Evolutionary conservation across 352 stramenopile genomes (phyloP), one percentile per base, ranked within the genome.

Genomic region (Discostella stelligera): DNA sequence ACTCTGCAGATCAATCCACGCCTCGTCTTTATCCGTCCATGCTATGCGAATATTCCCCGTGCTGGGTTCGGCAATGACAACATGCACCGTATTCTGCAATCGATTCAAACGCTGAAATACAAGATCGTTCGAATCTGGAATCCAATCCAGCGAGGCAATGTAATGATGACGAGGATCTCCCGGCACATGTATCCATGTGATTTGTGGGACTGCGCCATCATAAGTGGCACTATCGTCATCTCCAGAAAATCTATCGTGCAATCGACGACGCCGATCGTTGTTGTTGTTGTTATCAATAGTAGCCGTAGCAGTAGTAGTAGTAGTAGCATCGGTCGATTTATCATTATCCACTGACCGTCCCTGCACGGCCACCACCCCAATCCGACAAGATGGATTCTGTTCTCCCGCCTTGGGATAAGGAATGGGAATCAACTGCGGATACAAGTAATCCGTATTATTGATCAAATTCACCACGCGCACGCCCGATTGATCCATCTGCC

Each of bases 131-230:
- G 63, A 70, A 11, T 49, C 56, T 18, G 71, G 71, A 63, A 80
- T 80, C 71, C 71, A 80, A 64, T 80, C 71, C 25, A 80, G 66
- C 6, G 64, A 74, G 0, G 71, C 65, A 71, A 80, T 80, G 44
- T 80, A 80, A 74, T 80, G 71, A 80, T 80, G 71, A 53, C 71
- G 66, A 52, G 64, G 49, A 66, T 80, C 71, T 37, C 71, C 71
- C 9, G 71, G 65, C 16, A 80, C 52, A 74, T 74, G 50, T 37
- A 80, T 74, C 71, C 71, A 80, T 14, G 37, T 80, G 63, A 80
- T 71, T 55, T 30, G 32, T 3, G 71, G 64, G 11, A 44, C 37
- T 14, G 37, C 4, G 7, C 37, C 11, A 44, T 44, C 37, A 44
- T 44, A 10, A 8, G 4, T 10, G 37, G 4, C 37, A 44, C 1